Base-by-base conservation (phyloP, 352 stramenopile species). In the Phytophthora pinifolia region DNA sequence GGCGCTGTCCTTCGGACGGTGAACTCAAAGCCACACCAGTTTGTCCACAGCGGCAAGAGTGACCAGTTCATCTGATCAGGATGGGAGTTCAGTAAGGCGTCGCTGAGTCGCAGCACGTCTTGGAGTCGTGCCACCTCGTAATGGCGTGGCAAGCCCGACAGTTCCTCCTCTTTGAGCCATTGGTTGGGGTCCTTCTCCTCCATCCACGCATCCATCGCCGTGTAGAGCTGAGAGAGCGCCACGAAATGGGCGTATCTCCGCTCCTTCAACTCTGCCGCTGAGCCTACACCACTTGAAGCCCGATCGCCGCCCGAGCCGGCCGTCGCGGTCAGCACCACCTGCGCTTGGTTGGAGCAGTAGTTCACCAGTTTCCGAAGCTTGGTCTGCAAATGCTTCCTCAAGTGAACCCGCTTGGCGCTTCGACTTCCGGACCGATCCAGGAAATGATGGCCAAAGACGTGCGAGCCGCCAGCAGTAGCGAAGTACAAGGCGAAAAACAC, bases 141-240 rank as follows among this genome's bases (percentile, higher is more conserved):
- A 39, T 94, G 86, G 1, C 75, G 69, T 27, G 86, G 86, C 3
- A 95, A 67, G 3, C 75, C 75, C 31, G 72, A 67, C 4, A 93
- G 46, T 44, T 93, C 75, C 7, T 88, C 77, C 49, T 89, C 76
- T 37, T 84, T 87, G 0, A 92, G 65, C 80, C 83, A 91, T 15
- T 74, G 72, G 27, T 92, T 92, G 7, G 86, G 83, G 54, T 95
- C 76, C 2, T 67, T 64, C 53, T 92, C 83, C 54, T 94, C 86
- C 9, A 95, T 69, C 86, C 86, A 95, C 27, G 83, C 76, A 50
- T 94, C 83, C 86, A 95, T 94, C 9, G 82, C 86, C 27, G 82
- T 86, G 50, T 88, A 90, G 33, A 88, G 57, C 44, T 87, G 77
- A 9, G 80, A 83, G 9, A 90, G 65, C 17, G 67, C 65, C 9